These are phyloP conservation scores for Aaosphaeria arxii DNA, from an alignment of 2,329 filamentous ascomycete genomes.

Conservation along the genomic window DNA sequence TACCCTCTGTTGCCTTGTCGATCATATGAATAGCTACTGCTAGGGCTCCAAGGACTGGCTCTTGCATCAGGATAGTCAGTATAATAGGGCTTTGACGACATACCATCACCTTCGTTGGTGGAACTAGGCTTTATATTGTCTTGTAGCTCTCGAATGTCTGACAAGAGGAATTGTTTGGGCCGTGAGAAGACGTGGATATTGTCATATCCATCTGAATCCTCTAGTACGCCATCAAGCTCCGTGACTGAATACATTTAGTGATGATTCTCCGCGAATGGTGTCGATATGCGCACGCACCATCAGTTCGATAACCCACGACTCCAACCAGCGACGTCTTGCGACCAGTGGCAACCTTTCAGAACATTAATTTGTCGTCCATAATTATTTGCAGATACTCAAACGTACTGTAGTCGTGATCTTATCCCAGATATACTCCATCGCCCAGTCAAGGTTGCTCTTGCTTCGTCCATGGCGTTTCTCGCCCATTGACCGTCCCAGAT, in stretches of 20 bases:
- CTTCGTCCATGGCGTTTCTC: constrained; percentile 66
- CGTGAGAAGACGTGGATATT: constrained; percentile 72
- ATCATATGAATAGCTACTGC: constrained; percentile 89
- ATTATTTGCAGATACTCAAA: constrained; percentile 7
- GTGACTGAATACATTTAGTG: constrained; percentile 10
- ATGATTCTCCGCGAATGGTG: neutral
- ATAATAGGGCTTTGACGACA: constrained; percentile 7
- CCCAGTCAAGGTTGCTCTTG: constrained; percentile 83
- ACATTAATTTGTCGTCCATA: neutral
- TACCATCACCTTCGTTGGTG: constrained; percentile 71
- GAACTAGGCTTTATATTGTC: constrained; percentile 63
- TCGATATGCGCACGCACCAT: constrained; percentile 44
- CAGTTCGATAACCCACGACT: constrained; percentile 80
- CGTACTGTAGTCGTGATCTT: constrained; percentile 74
- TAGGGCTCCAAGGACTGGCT: constrained; percentile 70
- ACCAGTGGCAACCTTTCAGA: constrained; percentile 55
- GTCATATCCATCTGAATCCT: constrained; percentile 68
- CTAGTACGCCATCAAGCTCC: constrained; percentile 46
- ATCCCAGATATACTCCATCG: constrained; percentile 92
- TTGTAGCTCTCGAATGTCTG: constrained; percentile 65
- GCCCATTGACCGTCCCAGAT: constrained; percentile 83
- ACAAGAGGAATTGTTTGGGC: constrained; percentile 66
- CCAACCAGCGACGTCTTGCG: constrained; percentile 73
- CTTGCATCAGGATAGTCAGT: neutral
- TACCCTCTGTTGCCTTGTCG: constrained; percentile 75